Conservation (phyloP, 2,329 filamentous ascomycete species). For the Kalmusia sp. region DNA sequence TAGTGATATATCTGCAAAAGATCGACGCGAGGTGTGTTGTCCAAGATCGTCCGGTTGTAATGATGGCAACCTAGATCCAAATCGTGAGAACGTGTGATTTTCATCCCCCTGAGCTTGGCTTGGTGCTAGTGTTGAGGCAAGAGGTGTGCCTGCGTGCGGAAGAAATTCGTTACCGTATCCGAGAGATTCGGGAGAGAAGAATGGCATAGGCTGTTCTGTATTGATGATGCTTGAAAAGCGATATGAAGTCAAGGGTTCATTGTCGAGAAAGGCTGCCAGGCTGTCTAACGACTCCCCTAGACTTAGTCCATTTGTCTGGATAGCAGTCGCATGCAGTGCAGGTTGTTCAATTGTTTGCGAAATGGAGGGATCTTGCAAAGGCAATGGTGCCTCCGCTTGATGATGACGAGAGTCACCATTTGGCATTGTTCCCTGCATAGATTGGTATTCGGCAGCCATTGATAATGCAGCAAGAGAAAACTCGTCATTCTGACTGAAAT, state of each 20-base stretch:
- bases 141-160: slow-evolving; percentile 16
- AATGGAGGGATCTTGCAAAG: slow-evolving; percentile 20
- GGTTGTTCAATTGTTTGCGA: slow-evolving; percentile 22
- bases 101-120: slow-evolving; percentile 30
- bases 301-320: slow-evolving; percentile 24
- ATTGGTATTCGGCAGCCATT: slow-evolving; percentile 51
- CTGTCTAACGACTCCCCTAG: slow-evolving; percentile 45
- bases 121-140: slow-evolving; percentile 17
- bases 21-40: slow-evolving; percentile 17
- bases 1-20: slow-evolving; percentile 43
- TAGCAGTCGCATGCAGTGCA: slow-evolving; percentile 2
- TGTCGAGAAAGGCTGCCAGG: slow-evolving; percentile 48
- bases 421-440: slow-evolving; percentile 38
- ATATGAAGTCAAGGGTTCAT: slow-evolving; percentile 46
- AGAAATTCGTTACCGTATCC: slow-evolving; percentile 36
- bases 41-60: slow-evolving; percentile 46
- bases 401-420: slow-evolving; percentile 21
- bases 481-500: slow-evolving; percentile 32
- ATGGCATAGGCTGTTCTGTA: slow-evolving; percentile 51
- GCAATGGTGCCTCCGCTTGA: slow-evolving; percentile 16
- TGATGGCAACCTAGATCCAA: slow-evolving; percentile 49
- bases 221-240: slow-evolving; percentile 49
- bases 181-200: slow-evolving; percentile 50
- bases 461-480: slow-evolving; percentile 49
- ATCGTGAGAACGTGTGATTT: slow-evolving; percentile 43